Percentiles rank a stretch among this genome's conserved stretches.
Conservation (phyloP, 345 rosid genomes). For the Acer negundo region DNA sequence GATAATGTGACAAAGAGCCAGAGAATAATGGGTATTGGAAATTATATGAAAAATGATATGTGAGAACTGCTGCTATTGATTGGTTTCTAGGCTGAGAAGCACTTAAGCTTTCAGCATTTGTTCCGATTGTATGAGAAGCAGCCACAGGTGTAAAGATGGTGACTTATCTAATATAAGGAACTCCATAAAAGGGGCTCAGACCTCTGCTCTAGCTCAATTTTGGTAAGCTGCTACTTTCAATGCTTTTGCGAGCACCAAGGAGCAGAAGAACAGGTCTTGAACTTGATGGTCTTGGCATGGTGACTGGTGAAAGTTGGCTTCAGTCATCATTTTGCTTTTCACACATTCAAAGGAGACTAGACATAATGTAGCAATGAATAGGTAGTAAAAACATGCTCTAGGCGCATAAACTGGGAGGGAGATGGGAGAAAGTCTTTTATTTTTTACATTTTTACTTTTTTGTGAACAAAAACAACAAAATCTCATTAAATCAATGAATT, state of each 20-base stretch:
- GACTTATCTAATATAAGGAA: neutral
- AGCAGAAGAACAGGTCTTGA: neutral
- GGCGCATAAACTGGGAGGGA: neutral
- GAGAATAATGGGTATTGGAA: neutral
- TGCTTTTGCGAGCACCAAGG: neutral
- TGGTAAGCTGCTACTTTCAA: neutral
- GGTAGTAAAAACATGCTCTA: neutral
- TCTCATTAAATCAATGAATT: too few relatives aligned
- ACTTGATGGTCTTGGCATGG: neutral
- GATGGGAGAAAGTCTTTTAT: neutral
- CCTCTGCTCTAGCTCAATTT: neutral
- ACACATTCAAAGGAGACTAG: neutral
- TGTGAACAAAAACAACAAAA: too few relatives aligned
- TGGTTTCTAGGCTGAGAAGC: neutral
- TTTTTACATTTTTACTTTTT: too few relatives aligned
- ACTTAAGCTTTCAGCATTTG: neutral
- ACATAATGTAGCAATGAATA: neutral
- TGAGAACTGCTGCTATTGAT: neutral
- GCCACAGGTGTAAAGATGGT: neutral
- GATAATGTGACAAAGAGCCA: neutral
- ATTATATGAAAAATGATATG: neutral
- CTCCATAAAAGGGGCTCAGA: neutral
- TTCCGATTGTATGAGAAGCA: neutral
- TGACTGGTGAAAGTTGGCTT: neutral
- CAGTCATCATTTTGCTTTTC: neutral